Conservation (phyloP, 202 grass and related monocot genomes). For the Carex arenaria region DNA sequence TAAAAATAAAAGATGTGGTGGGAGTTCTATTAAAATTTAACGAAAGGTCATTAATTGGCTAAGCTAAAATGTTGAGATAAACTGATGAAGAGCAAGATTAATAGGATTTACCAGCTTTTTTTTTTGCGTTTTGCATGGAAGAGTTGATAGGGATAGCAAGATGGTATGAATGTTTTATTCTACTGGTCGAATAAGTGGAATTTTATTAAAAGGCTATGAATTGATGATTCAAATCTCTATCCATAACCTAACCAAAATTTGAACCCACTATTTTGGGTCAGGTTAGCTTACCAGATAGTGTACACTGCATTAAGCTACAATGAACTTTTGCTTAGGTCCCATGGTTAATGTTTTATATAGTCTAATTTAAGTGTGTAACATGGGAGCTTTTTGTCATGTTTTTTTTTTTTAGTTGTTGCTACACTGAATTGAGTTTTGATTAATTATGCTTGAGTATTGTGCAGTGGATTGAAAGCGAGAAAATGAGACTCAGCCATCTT, state of each 20-base stretch:
- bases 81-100: no score
- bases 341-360: not conserved
- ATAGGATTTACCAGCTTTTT: no score
- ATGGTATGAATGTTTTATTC: not conserved
- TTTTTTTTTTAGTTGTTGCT: not conserved
- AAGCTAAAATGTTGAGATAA: no score
- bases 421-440: not conserved
- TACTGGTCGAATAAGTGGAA: not conserved
- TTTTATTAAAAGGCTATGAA: not conserved
- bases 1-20: not conserved
- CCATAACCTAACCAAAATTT: not conserved
- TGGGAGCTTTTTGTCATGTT: not conserved
- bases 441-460: constrained; percentile 19
- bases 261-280: not conserved
- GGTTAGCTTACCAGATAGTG: not conserved
- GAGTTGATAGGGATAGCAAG: not conserved
- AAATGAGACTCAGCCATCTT: constrained; percentile 85
- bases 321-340: not conserved
- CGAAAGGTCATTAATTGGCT: no score
- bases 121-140: no score
- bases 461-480: constrained; percentile 99
- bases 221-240: not conserved
- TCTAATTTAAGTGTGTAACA: not conserved
- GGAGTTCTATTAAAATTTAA: no score
- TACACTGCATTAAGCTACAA: not conserved